Conservation (phyloP, 2,329 filamentous ascomycete species). For the Ophiostoma sp. region DNA sequence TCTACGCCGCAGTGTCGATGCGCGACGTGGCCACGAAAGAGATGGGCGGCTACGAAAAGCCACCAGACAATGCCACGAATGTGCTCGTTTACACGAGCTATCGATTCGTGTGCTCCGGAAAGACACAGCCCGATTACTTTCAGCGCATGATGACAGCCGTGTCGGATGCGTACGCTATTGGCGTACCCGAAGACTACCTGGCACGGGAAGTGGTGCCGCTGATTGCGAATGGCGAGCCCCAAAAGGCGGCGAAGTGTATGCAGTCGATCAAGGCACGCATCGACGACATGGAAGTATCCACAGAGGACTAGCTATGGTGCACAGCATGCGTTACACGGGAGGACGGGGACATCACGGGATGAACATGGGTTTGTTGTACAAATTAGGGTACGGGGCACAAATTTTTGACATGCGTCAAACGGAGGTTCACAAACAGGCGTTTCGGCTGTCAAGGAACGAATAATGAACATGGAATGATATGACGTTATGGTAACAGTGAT, state of each 20-base stretch:
- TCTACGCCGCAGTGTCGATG: background rate
- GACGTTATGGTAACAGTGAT: background rate
- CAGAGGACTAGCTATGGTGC: background rate
- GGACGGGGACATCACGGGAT: background rate
- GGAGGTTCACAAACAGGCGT: background rate
- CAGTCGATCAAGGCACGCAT: background rate
- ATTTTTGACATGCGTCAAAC: background rate
- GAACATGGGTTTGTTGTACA: background rate
- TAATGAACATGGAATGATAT: background rate
- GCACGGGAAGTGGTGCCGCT: background rate
- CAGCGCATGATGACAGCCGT: conserved; percentile 43
- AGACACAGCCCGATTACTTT: conserved; percentile 44
- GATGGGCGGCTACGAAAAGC: background rate
- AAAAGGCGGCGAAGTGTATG: background rate
- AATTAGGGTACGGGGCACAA: background rate
- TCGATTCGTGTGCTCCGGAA: conserved; percentile 38
- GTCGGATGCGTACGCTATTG: conserved; percentile 40
- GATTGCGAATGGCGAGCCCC: too few relatives aligned
- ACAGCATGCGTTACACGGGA: background rate
- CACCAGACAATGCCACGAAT: conserved; percentile 33
- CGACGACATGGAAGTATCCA: background rate
- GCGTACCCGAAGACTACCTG: conserved; percentile 26
- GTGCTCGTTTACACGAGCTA: conserved; percentile 45
- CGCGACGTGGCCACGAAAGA: background rate
- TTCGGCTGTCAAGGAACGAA: background rate